Evolutionary conservation across 352 stramenopile genomes (phyloP), one percentile per base, ranked within the genome.

Genomic region (Pythium aristosporum): DNA sequence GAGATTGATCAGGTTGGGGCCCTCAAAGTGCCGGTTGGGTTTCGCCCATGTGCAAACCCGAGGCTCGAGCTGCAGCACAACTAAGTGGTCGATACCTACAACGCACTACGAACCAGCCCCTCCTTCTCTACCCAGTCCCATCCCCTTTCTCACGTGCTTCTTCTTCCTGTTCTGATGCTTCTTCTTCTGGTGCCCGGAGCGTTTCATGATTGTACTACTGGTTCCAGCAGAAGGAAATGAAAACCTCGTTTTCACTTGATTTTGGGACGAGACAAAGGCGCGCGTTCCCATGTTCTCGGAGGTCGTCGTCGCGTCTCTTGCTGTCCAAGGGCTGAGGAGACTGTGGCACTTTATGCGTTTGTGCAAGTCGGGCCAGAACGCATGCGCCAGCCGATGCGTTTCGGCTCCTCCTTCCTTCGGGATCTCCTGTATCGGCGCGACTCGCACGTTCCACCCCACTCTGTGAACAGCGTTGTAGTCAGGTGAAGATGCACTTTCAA

Each of bases 341-440:
- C 11, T 37, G 21, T 2, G 42, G 51, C 23, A 50, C 10, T 16
- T 6, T 61, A 67, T 67, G 20, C 5, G 12, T 25, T 67, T 67
- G 18, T 37, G 34, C 50, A 61, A 51, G 60, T 67, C 41, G 21
- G 50, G 51, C 49, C 51, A 67, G 60, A 67, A 61, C 39, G 30
- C 25, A 58, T 41, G 42, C 49, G 42, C 50, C 50, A 61, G 51
- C 51, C 30, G 50, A 67, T 67, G 51, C 60, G 60, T 67, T 67
- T 30, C 56, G 10, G 11, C 1, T 18, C 5, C 48, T 30, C 39
- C 39, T 15, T n/a, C 39, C 39, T 46, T 23, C 28, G 4, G 43
- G 34, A 53, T 34, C 43, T 61, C 28, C 30, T 53, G 43, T 57
- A 60, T 49, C 60, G 42, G 9, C 16, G 15, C 20, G 32, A 43